These are phyloP conservation scores for Cynara cardunculus DNA, from an alignment of 129 eudicot species.

Conservation along the genomic window DNA sequence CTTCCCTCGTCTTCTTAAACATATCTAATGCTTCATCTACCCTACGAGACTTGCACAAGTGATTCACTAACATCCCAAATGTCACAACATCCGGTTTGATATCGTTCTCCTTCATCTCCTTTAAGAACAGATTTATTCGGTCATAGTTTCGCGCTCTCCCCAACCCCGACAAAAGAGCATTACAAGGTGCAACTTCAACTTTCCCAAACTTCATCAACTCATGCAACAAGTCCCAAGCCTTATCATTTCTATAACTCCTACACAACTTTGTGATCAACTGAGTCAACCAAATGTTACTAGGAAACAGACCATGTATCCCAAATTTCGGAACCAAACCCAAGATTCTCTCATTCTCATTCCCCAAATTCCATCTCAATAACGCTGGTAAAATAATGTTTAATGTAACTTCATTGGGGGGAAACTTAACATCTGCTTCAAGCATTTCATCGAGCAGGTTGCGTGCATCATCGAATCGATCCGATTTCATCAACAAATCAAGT, in stretches of 20 bases:
- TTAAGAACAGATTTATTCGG: constrained; percentile 45
- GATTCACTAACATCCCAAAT: constrained; percentile 56
- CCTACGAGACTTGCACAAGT: constrained; percentile 58
- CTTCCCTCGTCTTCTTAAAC: constrained; percentile 58
- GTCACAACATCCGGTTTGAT: constrained; percentile 59
- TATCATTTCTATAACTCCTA: constrained; percentile 30
- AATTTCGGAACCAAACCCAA: constrained; percentile 36
- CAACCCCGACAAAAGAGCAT: constrained; percentile 55
- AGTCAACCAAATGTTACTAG: constrained; percentile 32
- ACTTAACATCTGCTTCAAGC: constrained; percentile 36
- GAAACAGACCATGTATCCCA: constrained; percentile 43
- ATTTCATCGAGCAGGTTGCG: constrained; percentile 65
- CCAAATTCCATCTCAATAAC: constrained; percentile 34
- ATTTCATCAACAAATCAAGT: constrained; percentile 25
- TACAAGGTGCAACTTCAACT: constrained; percentile 44
- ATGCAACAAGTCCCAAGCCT: constrained; percentile 60
- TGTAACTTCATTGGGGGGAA: constrained; percentile 26
- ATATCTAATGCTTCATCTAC: constrained; percentile 64
- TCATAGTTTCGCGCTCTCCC: constrained; percentile 35
- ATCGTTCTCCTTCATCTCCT: constrained; percentile 62
- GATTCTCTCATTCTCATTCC: constrained; percentile 41
- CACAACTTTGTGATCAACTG: constrained; percentile 44
- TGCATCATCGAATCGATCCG: constrained; percentile 43
- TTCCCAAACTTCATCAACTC: constrained; percentile 47
- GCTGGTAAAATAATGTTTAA: constrained; percentile 31